Percentiles rank a stretch among this genome's conserved stretches.
phyloP scores from a whole-genome alignment of 306 rosid genomes.

The Albizia julibrissin region DNA sequence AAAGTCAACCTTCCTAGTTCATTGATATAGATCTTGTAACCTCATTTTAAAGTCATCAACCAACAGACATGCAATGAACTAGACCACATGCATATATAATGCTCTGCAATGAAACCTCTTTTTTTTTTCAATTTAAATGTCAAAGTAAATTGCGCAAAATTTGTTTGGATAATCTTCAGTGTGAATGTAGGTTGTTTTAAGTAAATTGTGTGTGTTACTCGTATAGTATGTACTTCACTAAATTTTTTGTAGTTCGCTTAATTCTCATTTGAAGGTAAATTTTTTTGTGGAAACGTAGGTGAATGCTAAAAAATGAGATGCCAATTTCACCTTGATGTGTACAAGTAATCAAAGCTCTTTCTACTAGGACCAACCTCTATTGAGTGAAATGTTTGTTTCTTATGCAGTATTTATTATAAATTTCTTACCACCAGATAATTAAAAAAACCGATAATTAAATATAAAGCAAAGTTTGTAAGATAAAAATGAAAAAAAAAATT shows the following conservation, averaged over 20 bases:
- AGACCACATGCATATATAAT: background rate
- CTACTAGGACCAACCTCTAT: too few species aligned
- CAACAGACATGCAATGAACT: background rate
- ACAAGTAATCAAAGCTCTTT: too few species aligned
- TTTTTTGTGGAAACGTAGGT: too few species aligned
- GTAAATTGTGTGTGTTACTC: background rate
- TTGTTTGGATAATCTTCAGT: background rate
- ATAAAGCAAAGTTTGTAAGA: background rate
- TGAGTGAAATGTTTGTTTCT: too few species aligned
- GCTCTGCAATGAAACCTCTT: background rate
- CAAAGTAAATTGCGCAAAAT: too few species aligned
- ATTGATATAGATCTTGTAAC: background rate
- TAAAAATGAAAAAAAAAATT: background rate
- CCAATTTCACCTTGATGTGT: too few species aligned
- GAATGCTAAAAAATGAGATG: too few species aligned
- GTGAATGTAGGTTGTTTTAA: background rate
- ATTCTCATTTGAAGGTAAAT: background rate
- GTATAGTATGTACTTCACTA: background rate
- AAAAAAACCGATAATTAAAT: background rate
- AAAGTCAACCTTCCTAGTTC: constrained; percentile 22
- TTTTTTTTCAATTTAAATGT: background rate
- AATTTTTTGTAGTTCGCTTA: background rate
- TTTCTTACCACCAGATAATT: background rate
- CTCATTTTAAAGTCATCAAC: background rate
- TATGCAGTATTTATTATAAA: background rate